Base-by-base conservation (phyloP, 108 stramenopile species). In the Mediolabrus comicus region DNA sequence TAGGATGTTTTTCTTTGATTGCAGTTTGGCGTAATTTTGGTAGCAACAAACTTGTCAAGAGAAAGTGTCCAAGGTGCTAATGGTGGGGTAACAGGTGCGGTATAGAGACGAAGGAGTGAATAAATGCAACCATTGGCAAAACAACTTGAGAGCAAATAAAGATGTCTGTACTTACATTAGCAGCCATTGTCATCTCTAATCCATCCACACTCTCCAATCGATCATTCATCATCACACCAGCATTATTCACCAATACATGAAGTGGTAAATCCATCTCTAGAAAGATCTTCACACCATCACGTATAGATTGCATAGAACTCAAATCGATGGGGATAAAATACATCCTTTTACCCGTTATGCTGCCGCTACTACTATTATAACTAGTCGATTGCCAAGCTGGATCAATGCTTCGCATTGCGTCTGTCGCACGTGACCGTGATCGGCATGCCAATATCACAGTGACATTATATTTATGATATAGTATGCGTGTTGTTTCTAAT, bases 181-280 rank as follows among this genome's bases (percentile, higher is more conserved):
- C 90, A 67, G 91, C 88, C 86, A 95, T 86, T 33, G 87, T 86
- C 46, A 88, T 68, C 71, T 95, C 95, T 12, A 71, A 59, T 30
- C 90, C 91, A 71, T 88, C 87, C 49, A 61, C 77, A 14, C 65
- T 67, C 24, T 79, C 74, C 33, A 66, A 76, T 54, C 86, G 75
- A 12, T 70, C 67, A 6, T 79, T 80, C 79, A 85, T 88, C 91
- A 95, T 91, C 53, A 95, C 78, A 30, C 94, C 95, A 19, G 95
- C 95, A 80, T 95, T 95, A 80, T 88, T 87, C 24, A 95, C 86
- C 8, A 95, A 62, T 2, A 87, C 67, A 80, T 95, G 81, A 46
- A 65, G 82, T 61, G 58, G 69, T 36, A 76, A 53, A 10, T 67
- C 27, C 63, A 82, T 16, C 4, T 59, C 12, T 4, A 49, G 26